Conservation (phyloP, 768 basidiomycete genomes). For the Pulveroboletus sp. region DNA sequence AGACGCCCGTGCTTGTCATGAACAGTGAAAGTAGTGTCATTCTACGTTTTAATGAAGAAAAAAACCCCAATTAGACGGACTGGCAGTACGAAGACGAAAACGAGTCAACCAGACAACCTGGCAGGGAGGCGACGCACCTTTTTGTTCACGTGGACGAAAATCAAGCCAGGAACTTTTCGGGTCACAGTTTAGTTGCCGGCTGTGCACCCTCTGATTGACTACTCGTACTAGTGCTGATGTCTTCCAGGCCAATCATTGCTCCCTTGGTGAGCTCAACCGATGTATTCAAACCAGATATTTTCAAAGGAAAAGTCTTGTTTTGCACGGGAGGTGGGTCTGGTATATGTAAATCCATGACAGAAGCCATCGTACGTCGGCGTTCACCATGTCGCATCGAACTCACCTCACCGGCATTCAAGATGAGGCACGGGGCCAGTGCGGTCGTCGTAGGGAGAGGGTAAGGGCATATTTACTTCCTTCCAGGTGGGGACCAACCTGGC, state of each 20-base stretch:
- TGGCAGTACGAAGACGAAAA: background rate
- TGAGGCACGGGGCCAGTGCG: conserved; percentile 78
- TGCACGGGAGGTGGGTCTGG: conserved; percentile 92
- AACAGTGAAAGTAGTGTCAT: conserved; percentile 24
- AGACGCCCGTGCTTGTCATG: conserved; percentile 21
- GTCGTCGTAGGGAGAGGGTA: conserved; percentile 86
- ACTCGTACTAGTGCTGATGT: conserved; percentile 24
- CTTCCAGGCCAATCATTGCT: conserved; percentile 37
- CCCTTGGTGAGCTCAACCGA: conserved; percentile 50
- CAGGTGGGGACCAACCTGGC: background rate
- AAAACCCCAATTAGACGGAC: no score
- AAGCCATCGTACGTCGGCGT: conserved; percentile 58
- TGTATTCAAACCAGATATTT: conserved; percentile 75
- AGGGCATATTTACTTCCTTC: conserved; percentile 22
- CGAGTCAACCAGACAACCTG: no score
- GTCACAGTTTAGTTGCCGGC: no score
- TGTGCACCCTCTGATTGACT: no score
- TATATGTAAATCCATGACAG: conserved; percentile 87
- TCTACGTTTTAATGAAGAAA: background rate
- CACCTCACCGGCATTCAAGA: conserved; percentile 38
- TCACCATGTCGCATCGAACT: background rate
- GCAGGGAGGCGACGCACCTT: conserved; percentile 2
- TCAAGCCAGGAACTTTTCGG: conserved; percentile 6
- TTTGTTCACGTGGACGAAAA: conserved; percentile 18
- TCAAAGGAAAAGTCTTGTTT: conserved; percentile 86